These are phyloP conservation scores for Podaxis sp. DNA, from an alignment of 768 basidiomycete genomes.

Conservation along the genomic window DNA sequence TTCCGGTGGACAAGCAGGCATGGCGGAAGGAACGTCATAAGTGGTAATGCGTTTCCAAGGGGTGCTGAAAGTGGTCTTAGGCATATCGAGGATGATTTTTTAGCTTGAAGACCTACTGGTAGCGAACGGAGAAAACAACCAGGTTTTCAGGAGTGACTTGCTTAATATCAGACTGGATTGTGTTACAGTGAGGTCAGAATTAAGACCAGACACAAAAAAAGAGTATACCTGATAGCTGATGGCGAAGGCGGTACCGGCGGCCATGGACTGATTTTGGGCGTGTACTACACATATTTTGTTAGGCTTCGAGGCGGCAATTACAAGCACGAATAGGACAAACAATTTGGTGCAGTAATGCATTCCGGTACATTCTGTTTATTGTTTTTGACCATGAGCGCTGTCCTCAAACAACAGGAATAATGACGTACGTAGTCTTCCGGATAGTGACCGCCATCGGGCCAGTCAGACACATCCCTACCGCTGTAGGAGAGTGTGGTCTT, in stretches of 20 bases:
- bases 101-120: slow-evolving; percentile 35
- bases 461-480: slow-evolving; percentile 37
- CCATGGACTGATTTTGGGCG: slow-evolving; percentile 48
- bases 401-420: background rate
- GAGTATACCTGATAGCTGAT: slow-evolving; percentile 47
- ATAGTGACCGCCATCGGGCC: slow-evolving; percentile 46
- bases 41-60: slow-evolving; percentile 50
- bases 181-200: background rate
- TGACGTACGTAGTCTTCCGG: slow-evolving; percentile 45
- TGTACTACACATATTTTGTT: slow-evolving; percentile 38
- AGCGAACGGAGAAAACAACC: slow-evolving; percentile 50
- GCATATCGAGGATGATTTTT: background rate
- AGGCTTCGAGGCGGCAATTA: background rate
- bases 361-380: slow-evolving; percentile 31
- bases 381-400: slow-evolving; percentile 1
- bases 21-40: slow-evolving; percentile 47
- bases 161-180: slow-evolving; percentile 43
- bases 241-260: slow-evolving; percentile 56
- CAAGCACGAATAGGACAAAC: slow-evolving; percentile 29
- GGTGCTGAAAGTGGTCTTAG: slow-evolving; percentile 33
- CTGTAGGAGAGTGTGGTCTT: slow-evolving; percentile 44
- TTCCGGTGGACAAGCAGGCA: slow-evolving; percentile 49
- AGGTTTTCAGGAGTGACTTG: slow-evolving; percentile 48
- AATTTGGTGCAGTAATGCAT: slow-evolving; percentile 50
- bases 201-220: background rate